Evolutionary conservation across 2,329 filamentous ascomycete species (phyloP).

Genomic region (Neofusicoccum parvum): DNA sequence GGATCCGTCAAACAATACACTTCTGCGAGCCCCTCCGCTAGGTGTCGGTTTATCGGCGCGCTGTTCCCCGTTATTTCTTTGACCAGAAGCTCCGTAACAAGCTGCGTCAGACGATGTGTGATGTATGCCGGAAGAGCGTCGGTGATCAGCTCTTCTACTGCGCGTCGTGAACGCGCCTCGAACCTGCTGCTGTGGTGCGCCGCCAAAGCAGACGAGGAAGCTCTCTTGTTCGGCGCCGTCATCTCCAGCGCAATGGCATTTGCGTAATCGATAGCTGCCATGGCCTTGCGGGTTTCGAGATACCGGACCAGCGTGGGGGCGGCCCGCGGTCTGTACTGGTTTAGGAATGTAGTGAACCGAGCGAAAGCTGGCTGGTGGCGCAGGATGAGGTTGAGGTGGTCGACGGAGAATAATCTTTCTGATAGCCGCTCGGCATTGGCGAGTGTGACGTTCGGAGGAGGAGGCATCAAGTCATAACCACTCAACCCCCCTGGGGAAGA

Average conservation of each 20-base stretch:
- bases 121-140: slow-evolving; percentile 72
- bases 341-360: slow-evolving; percentile 67
- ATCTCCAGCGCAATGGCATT: slow-evolving; percentile 62
- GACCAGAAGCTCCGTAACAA: slow-evolving; percentile 67
- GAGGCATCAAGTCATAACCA: slow-evolving; percentile 30
- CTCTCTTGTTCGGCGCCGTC: slow-evolving; percentile 51
- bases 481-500: slow-evolving; percentile 7
- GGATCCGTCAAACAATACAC: slow-evolving; percentile 76
- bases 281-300: slow-evolving; percentile 67
- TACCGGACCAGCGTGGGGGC: slow-evolving; percentile 68
- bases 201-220: slow-evolving; percentile 20
- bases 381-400: slow-evolving; percentile 66
- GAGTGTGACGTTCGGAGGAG: slow-evolving; percentile 28
- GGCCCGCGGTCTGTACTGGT: slow-evolving; percentile 59
- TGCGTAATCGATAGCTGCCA: slow-evolving; percentile 68
- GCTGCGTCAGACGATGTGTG: slow-evolving; percentile 65
- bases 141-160: slow-evolving; percentile 62
- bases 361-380: slow-evolving; percentile 61
- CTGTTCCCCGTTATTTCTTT: slow-evolving; percentile 66
- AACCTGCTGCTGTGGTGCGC: slow-evolving; percentile 58
- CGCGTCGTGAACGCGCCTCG: slow-evolving; percentile 60
- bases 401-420: slow-evolving; percentile 64
- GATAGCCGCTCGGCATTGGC: slow-evolving; percentile 55
- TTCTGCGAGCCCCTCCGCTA: slow-evolving; percentile 71
- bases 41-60: slow-evolving; percentile 61